Evolutionary conservation across 2,329 filamentous ascomycete genomes (phyloP).

Genomic region (Monosporascus sp.): DNA sequence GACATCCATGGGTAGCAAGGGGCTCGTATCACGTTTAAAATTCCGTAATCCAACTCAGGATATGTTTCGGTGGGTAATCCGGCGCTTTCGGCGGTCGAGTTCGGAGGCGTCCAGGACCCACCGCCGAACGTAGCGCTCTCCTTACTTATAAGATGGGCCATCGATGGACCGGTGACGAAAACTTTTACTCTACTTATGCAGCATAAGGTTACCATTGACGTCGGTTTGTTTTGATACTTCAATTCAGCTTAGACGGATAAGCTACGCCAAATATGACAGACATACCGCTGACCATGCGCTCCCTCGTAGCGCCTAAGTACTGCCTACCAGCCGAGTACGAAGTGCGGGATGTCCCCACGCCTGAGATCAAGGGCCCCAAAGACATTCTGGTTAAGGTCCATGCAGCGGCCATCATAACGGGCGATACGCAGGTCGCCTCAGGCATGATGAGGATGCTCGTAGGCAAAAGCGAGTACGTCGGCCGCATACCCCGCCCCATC

Average conservation of each 20-base stretch:
- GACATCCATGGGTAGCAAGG: too few species aligned
- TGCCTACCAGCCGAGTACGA: conserved; percentile 34
- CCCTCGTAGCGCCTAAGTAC: conserved; percentile 35
- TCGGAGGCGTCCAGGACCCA: background rate
- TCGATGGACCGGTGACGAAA: background rate
- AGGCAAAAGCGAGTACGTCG: conserved; percentile 22
- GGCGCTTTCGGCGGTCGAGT: background rate
- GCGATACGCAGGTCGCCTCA: conserved; percentile 27
- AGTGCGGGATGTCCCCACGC: conserved; percentile 36
- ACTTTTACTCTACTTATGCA: background rate
- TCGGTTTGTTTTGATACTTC: too few species aligned
- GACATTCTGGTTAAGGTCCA: conserved; percentile 39
- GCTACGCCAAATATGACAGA: conserved; percentile 19
- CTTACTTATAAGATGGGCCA: background rate
- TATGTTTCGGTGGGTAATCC: background rate
- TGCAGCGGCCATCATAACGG: conserved; percentile 29
- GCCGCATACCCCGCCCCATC: background rate
- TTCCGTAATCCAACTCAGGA: too few species aligned
- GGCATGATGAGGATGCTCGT: conserved; percentile 21
- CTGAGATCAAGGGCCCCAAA: conserved; percentile 35
- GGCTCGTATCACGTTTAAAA: too few species aligned
- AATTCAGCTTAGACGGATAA: background rate
- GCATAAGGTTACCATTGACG: too few species aligned
- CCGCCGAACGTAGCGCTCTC: background rate
- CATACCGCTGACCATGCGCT: conserved; percentile 36